Base-by-base conservation (phyloP, 1,284 basidiomycete genomes). In the Cerrena zonata region DNA sequence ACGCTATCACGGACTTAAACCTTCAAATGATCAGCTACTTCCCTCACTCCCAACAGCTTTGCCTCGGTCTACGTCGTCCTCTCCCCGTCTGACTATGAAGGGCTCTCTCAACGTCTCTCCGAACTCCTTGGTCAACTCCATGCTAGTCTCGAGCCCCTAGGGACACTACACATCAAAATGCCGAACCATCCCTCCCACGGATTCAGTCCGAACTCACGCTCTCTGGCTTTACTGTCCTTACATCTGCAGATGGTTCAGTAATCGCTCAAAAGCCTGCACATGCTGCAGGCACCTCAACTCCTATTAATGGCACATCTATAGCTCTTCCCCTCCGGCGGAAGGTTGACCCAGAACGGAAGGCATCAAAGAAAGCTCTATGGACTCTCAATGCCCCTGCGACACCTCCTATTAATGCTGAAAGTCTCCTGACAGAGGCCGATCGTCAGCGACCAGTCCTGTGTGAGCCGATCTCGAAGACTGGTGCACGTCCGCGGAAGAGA, bases 361-460 rank as follows among this genome's bases (percentile, higher is more conserved):
- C 84, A 4, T 79, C 81, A 47, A 91, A 89, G 67, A 86, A 86
- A 61, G 84, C 86, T 1, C 71, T 93, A 12, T 93, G 90, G 89
- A 72, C 87, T 5, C 72, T 91, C 36, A 81, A 69, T 34, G 69
- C 83, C 1, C 75, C 82, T 5, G 69, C 76, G 0, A 76, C 81
- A 7, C 77, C 82, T 1, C 69, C 77, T n/a, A 86, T 92, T 52
- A 87, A 92, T 63, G 77, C 87, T 2, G 87, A 91, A 56, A 72
- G 79, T 24, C 77, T 92, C 36, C 74, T 92, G 42, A 91, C 89
- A 5, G 72, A 79, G 21, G 82, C 77, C 19, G 89, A 92, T 63
- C 82, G 82, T 50, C 74, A 74, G 47, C 80, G 86, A 4, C 88
- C 89, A 0, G 73, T 76, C 25, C 75, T 77, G 21, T 89, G 88